Evolutionary conservation across 1,284 basidiomycete genomes (phyloP), one percentile per base, ranked within the genome.

Genomic region (Ganoderma sp.): DNA sequence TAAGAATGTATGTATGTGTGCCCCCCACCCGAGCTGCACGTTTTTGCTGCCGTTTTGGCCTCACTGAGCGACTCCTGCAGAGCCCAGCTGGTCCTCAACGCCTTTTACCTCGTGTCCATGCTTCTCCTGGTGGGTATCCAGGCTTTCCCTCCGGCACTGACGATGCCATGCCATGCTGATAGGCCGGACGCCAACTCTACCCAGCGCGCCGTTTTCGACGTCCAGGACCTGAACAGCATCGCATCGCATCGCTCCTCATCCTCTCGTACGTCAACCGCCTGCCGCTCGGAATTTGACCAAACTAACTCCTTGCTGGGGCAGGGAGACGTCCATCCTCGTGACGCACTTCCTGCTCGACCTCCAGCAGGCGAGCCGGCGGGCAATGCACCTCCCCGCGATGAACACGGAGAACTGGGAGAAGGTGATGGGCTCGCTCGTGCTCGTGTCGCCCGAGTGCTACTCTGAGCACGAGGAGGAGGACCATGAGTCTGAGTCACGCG

Each of bases 341-440:
- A 39, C 41, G n/a, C 52, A 61, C 39, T 67, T 67, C 61, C 50
- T 67, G 57, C 15, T 67, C 28, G 63, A 59, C 39, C 57, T 67
- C n/a, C 66, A 64, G n/a, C 43, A 28, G 6, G 66, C 66, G 6
- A 62, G 63, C 37, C 34, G 63, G 25, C 45, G 61, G n/a, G 28
- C 42, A 19, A 19, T 41, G 12, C 37, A 43, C 34, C 25, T 39
- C 8, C 22, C 28, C 48, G 52, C 57, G 15, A 45, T 32, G n/a
- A 25, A 63, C 43, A 34, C 48, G 28, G 32, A 28, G 37, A 63
- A 54, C 48, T 54, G 45, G 34, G 48, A 63, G 12, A 63, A 25
- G 34, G 28, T 63, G 45, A 39, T 63, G 22, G 50, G 62, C 19
- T 63, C 62, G 22, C 9, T 63, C 19, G 62, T 54, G 19, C n/a